Evolutionary conservation across 208 protist species (phyloP), one percentile per base, ranked within the genome.

Genomic region (Balamuthia mandrillaris): DNA sequence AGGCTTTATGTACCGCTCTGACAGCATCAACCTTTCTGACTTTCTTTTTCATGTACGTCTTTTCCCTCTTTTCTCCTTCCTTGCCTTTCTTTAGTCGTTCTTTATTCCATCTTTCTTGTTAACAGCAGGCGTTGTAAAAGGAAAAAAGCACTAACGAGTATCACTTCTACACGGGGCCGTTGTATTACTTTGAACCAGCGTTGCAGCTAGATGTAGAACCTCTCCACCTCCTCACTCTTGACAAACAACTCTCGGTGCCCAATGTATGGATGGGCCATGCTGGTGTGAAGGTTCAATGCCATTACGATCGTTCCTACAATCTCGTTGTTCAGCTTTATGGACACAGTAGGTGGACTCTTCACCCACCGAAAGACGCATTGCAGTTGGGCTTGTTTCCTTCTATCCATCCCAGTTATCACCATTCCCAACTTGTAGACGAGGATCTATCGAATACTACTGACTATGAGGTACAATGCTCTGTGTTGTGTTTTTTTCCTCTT

Each of bases 191-290:
- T 14, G 52, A 33, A 27, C 31, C 63, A 72, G 63, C 41, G 18
- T 41, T 72, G 7, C 63, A 72, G n/a, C 16, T 14, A 24, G 37
- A 72, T 16, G 63, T 72, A 41, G 47, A 49, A 14, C 63, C 63
- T 1, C 41, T 72, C 29, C 18, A 72, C 37, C 47, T 72, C 33
- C 63, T 72, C 0, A 33, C 24, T 7, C n/a, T 72, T 27, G 63
- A 72, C 37, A 41, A 45, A 16, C 37, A 72, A 41, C 33, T 72
- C n/a, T 33, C 63, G 3, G 63, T 72, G 4, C 9, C 63, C 63
- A 72, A 41, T 41, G 63, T 72, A 16, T 72, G 63, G 63, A 72
- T 72, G 63, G n/a, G 63, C 63, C 63, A 72, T 41, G 31, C 41
- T 21, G 63, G 63, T 3, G 63, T 72, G 63, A 45, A 16, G n/a